phyloP scores from a whole-genome alignment of 1,284 basidiomycete genomes.

The Trichosporon ovoides region DNA sequence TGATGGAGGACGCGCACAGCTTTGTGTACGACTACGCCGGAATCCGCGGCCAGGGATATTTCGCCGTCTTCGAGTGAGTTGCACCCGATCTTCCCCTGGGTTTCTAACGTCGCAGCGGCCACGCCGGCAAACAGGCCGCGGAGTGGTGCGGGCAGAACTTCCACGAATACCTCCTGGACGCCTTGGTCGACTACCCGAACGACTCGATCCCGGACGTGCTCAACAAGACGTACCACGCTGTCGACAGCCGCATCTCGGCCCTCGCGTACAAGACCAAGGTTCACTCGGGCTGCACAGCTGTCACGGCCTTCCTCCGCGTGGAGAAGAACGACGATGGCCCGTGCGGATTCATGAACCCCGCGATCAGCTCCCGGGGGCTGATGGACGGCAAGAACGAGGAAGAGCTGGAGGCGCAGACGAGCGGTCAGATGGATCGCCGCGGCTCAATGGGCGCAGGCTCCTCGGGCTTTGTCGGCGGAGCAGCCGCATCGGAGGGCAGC shows the following conservation, averaged over 20 bases:
- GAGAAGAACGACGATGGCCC: constrained; percentile 52
- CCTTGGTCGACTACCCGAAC: constrained; percentile 41
- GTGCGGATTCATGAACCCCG: constrained; percentile 41
- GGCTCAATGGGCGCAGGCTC: constrained; percentile 33
- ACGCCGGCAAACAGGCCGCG: constrained; percentile 96
- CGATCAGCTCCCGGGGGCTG: constrained; percentile 36
- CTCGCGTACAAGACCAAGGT: constrained; percentile 83
- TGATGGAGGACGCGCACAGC: constrained; percentile 97
- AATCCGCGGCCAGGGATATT: constrained; percentile 91
- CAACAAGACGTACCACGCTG: constrained; percentile 87
- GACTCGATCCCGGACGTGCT: constrained; percentile 76
- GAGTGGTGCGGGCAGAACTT: constrained; percentile 98
- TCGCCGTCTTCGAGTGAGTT: constrained; percentile 81
- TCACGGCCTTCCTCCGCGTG: constrained; percentile 92
- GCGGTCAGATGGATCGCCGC: constrained; percentile 20
- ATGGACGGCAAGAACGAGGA: constrained; percentile 46
- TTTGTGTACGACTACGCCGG: constrained; percentile 91
- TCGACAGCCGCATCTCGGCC: constrained; percentile 73
- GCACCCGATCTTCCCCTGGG: not conserved
- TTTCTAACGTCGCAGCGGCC: constrained; percentile 55
- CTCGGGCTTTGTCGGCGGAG: constrained; percentile 23
- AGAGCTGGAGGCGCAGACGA: constrained; percentile 42
- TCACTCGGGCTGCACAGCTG: constrained; percentile 94
- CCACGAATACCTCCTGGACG: constrained; percentile 60
- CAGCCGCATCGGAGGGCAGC: constrained; percentile 18